Percentiles rank a stretch among this genome's conserved stretches.
These are phyloP conservation scores for Cyclostephanos tholiformis DNA, from an alignment of 108 stramenopile genomes.

Conservation along the genomic window DNA sequence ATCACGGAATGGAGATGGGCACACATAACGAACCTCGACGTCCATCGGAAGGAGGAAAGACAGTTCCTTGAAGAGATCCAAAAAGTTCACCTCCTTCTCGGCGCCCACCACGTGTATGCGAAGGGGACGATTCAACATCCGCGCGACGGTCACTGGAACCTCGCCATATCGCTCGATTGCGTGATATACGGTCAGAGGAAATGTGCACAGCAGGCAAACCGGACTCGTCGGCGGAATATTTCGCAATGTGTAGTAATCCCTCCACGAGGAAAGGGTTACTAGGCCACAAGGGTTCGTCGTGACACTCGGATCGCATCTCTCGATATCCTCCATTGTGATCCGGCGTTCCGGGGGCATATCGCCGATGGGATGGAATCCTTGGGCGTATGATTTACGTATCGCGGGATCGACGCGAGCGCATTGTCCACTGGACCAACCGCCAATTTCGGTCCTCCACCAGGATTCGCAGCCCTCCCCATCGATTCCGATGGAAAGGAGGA, in stretches of 20 bases:
- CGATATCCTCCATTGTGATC: constrained; percentile 44
- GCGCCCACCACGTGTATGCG: constrained; percentile 83
- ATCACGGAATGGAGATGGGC: too few relatives aligned
- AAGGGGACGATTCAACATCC: constrained; percentile 75
- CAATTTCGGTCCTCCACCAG: constrained; percentile 81
- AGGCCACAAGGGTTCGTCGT: constrained; percentile 51
- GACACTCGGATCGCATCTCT: background rate
- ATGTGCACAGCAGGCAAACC: constrained; percentile 72
- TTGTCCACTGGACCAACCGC: constrained; percentile 78
- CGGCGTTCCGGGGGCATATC: constrained; percentile 62
- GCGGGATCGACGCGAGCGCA: constrained; percentile 62
- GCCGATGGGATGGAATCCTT: constrained; percentile 68
- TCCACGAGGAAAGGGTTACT: constrained; percentile 62
- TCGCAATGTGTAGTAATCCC: constrained; percentile 78
- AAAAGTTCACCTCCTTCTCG: constrained; percentile 90
- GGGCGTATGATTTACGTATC: constrained; percentile 51
- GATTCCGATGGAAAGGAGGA: background rate
- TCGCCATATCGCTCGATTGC: constrained; percentile 68
- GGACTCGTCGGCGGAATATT: constrained; percentile 64
- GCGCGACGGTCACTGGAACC: constrained; percentile 76
- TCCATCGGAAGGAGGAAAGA: constrained; percentile 67
- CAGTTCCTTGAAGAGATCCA: constrained; percentile 82
- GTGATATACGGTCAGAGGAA: constrained; percentile 83
- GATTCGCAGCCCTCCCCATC: background rate
- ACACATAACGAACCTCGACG: background rate